A percentile compares a stretch with the other conserved stretches of the same genome.
These are phyloP conservation scores for Rhinocladiella similis DNA, from an alignment of 2,329 filamentous ascomycete species.

Conservation along the genomic window DNA sequence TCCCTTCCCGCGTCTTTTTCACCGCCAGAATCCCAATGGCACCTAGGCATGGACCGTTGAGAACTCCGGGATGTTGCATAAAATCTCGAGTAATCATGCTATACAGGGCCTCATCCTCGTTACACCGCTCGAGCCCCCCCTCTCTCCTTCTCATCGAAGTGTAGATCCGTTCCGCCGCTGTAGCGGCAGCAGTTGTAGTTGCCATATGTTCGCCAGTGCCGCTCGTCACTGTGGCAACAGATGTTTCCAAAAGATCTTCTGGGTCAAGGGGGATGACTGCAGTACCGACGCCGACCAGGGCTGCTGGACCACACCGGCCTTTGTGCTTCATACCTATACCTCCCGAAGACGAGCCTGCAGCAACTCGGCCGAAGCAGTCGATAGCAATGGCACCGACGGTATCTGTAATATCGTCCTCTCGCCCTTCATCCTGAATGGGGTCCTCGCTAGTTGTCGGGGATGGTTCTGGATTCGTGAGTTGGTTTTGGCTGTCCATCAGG, in stretches of 20 bases:
- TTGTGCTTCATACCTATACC: conserved; percentile 98
- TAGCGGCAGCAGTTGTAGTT: conserved; percentile 85
- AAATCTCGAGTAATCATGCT: conserved; percentile 86
- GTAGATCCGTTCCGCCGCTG: conserved; percentile 83
- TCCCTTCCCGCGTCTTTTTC: conserved; percentile 75
- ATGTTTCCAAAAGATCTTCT: conserved; percentile 66
- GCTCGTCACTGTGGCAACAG: conserved; percentile 83
- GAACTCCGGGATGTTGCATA: conserved; percentile 83
- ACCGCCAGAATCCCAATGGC: conserved; percentile 89
- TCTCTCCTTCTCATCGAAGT: conserved; percentile 62
- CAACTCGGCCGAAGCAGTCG: conserved; percentile 81
- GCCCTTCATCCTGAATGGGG: neutral
- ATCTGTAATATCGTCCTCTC: conserved; percentile 73
- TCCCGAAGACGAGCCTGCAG: conserved; percentile 91
- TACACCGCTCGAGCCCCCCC: conserved; percentile 65
- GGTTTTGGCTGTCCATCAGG: conserved; percentile 1
- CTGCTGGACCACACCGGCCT: conserved; percentile 87
- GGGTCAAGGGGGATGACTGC: conserved; percentile 78
- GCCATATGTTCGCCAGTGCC: conserved; percentile 98
- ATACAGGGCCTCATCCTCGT: conserved; percentile 75
- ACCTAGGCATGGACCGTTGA: conserved; percentile 73
- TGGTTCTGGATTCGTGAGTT: neutral
- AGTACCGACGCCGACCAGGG: conserved; percentile 86
- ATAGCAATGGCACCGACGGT: conserved; percentile 96
- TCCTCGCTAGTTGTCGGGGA: neutral